A percentile compares a stretch with the other conserved stretches of the same genome.
Conservation (phyloP, 164 flowering plant species). For the Vitis vinifera region DNA sequence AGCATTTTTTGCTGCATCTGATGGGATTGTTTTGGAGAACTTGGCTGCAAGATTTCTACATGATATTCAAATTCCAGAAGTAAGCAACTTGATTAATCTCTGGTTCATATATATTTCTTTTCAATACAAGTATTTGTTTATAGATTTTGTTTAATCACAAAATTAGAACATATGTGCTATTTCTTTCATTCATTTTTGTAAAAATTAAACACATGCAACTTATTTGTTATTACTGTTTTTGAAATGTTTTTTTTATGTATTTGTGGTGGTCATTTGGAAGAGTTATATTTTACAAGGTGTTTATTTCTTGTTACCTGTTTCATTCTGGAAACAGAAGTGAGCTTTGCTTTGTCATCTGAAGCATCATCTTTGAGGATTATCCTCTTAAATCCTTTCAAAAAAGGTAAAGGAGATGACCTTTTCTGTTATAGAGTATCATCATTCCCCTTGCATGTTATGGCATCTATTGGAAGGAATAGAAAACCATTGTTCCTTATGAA, state of each 20-base stretch:
- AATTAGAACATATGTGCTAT: too few species aligned
- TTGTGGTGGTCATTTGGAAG: neutral
- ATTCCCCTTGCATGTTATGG: neutral
- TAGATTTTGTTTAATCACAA: neutral
- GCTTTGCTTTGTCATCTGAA: neutral
- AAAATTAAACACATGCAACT: too few species aligned
- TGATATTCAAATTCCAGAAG: conserved; percentile 85
- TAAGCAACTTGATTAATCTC: conserved; percentile 5
- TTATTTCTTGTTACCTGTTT: neutral
- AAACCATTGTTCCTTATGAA: neutral
- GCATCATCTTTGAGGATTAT: neutral
- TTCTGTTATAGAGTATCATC: neutral
- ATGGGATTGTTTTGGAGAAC: conserved; percentile 90
- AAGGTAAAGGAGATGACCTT: neutral
- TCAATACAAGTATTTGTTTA: neutral
- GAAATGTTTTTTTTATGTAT: neutral
- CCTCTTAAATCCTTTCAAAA: neutral
- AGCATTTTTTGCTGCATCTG: conserved; percentile 92
- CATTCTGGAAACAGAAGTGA: neutral
- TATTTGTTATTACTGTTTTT: too few species aligned
- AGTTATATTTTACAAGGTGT: neutral
- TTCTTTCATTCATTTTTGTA: too few species aligned
- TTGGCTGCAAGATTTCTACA: conserved; percentile 79
- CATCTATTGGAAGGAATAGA: too few species aligned
- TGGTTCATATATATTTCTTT: neutral